These are phyloP conservation scores for Epichloe sylvatica DNA, from an alignment of 2,329 filamentous ascomycete species.

Conservation along the genomic window DNA sequence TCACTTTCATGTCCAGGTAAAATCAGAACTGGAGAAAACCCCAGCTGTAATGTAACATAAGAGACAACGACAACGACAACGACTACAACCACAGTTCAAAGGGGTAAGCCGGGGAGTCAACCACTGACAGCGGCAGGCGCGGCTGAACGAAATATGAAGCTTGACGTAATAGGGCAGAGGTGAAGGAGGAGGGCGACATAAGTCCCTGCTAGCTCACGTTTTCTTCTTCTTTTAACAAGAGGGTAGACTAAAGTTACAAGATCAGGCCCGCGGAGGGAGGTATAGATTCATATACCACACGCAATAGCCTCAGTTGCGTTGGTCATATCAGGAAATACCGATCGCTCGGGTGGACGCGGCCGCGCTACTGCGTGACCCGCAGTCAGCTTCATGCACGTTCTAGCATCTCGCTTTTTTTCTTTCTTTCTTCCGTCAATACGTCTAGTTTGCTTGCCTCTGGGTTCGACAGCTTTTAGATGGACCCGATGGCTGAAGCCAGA, in stretches of 20 bases:
- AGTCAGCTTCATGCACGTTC: slow-evolving; percentile 1
- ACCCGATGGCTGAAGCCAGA: not conserved
- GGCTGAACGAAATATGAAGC: not conserved
- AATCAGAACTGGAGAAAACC: too few species aligned
- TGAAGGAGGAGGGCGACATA: not conserved
- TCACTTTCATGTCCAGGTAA: not conserved
- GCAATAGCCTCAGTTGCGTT: slow-evolving; percentile 2
- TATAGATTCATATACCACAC: slow-evolving; percentile 1
- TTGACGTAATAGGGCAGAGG: not conserved
- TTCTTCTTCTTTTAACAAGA: not conserved
- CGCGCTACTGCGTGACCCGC: slow-evolving; percentile 2
- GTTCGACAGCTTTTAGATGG: not conserved
- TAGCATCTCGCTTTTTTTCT: not conserved
- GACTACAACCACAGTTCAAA: not conserved
- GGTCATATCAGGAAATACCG: slow-evolving; percentile 2
- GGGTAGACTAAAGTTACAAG: not conserved
- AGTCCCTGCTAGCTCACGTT: not conserved
- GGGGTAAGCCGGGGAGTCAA: not conserved
- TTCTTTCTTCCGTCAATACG: not conserved
- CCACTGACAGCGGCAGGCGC: not conserved
- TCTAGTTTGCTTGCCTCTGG: not conserved
- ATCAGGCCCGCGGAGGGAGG: not conserved
- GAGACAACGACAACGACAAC: not conserved
- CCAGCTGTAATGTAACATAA: not conserved
- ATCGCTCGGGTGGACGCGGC: not conserved